Conservation (phyloP, 2,329 filamentous ascomycete genomes). For the Aspergillus brunneoviolaceus region DNA sequence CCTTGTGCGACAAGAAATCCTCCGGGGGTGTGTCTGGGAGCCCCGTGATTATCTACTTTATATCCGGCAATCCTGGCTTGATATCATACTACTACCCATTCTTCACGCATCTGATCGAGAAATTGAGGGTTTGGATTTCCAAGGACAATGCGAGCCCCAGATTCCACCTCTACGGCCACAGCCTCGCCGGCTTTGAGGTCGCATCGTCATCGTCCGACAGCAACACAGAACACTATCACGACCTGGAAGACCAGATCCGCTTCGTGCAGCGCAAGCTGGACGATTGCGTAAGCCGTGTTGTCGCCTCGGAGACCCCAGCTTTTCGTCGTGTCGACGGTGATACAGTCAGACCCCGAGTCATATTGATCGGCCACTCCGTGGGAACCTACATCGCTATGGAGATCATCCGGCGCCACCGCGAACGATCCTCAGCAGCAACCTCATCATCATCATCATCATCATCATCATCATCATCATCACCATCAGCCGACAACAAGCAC, state of each 20-base stretch:
- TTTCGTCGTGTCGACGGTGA: too few relatives aligned
- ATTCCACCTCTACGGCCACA: conserved; percentile 35
- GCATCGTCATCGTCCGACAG: neutral
- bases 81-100: conserved; percentile 51
- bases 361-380: conserved; percentile 73
- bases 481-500: too few relatives aligned
- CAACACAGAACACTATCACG: conserved; percentile 22
- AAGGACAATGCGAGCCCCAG: neutral
- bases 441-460: too few relatives aligned
- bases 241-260: conserved; percentile 53
- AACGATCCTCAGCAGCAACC: conserved; percentile 18
- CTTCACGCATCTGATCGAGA: conserved; percentile 38
- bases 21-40: neutral
- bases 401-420: conserved; percentile 59
- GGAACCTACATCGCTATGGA: conserved; percentile 72
- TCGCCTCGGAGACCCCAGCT: neutral
- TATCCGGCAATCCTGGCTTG: conserved; percentile 53
- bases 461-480: too few relatives aligned
- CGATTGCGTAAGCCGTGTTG: conserved; percentile 31
- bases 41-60: conserved; percentile 43
- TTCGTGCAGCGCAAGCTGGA: conserved; percentile 47
- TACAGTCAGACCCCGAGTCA: conserved; percentile 43
- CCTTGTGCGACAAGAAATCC: conserved; percentile 17
- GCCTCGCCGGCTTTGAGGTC: conserved; percentile 38
- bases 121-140: conserved; percentile 3